A percentile compares a stretch with the other conserved stretches of the same genome.
Evolutionary conservation across 2,329 filamentous ascomycete genomes (phyloP).

Genomic region (Talaromyces atroroseus): DNA sequence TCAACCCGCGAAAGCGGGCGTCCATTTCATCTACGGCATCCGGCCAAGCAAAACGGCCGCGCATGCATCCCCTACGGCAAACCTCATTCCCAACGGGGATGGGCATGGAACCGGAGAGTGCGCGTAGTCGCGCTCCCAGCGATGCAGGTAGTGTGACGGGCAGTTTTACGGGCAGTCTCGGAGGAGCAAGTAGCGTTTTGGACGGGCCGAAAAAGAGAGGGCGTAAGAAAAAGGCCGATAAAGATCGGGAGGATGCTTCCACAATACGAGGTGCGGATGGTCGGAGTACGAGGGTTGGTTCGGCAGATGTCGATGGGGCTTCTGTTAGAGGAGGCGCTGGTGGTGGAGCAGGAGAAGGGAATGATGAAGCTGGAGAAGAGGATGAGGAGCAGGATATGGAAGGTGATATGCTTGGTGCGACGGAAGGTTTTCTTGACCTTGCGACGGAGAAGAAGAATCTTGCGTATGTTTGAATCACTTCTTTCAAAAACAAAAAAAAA

Average conservation of each 20-base stretch:
- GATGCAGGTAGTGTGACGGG: slow-evolving; percentile 39
- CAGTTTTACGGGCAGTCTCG: slow-evolving; percentile 39
- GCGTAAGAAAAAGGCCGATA: slow-evolving; percentile 34
- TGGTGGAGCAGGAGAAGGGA: slow-evolving; percentile 38
- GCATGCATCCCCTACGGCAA: slow-evolving; percentile 44
- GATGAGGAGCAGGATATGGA: slow-evolving; percentile 48
- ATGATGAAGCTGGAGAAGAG: slow-evolving; percentile 45
- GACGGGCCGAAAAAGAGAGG: slow-evolving; percentile 29
- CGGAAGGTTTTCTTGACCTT: slow-evolving; percentile 43
- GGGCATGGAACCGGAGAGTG: slow-evolving; percentile 26
- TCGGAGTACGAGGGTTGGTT: slow-evolving; percentile 25
- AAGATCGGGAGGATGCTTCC: slow-evolving; percentile 29
- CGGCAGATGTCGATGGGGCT: slow-evolving; percentile 27
- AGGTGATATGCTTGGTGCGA: slow-evolving; percentile 40
- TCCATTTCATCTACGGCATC: slow-evolving; percentile 37
- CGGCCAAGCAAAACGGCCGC: slow-evolving; percentile 28
- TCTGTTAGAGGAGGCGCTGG: slow-evolving; percentile 21
- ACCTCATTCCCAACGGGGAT: slow-evolving; percentile 41
- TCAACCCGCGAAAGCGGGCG: slow-evolving; percentile 37
- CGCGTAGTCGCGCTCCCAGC: slow-evolving; percentile 28
- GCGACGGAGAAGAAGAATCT: slow-evolving; percentile 49
- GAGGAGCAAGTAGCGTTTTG: slow-evolving; percentile 30
- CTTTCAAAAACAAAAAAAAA: too few species aligned
- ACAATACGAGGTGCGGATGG: slow-evolving; percentile 23
- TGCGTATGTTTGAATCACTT: slow-evolving; percentile 31